Conservation (phyloP, 2,329 filamentous ascomycete species). For the Didymosphaeria variabile region DNA sequence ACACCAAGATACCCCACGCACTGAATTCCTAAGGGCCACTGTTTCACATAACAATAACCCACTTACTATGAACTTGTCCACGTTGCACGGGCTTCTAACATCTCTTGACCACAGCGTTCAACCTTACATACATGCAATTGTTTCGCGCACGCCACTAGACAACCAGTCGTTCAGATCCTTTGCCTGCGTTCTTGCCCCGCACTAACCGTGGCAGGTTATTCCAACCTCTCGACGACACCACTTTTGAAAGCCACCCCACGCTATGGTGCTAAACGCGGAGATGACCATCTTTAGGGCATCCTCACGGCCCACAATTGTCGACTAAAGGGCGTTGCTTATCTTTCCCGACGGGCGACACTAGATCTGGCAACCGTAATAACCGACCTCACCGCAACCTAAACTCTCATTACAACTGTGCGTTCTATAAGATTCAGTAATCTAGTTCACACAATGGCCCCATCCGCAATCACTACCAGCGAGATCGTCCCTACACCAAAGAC, state of each 20-base stretch:
- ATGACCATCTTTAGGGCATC: slow-evolving; percentile 2
- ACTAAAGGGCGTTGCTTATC: slow-evolving; percentile 4
- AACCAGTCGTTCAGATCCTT: slow-evolving; percentile 4
- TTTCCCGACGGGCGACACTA: not conserved
- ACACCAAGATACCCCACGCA: too few species aligned
- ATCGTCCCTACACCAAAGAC: slow-evolving; percentile 16
- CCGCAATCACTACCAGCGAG: slow-evolving; percentile 30
- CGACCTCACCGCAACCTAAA: not conserved
- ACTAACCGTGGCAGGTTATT: slow-evolving; percentile 9
- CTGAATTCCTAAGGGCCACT: too few species aligned
- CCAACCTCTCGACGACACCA: slow-evolving; percentile 11
- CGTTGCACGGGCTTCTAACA: not conserved
- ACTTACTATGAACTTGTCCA: too few species aligned
- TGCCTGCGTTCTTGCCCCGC: slow-evolving; percentile 10
- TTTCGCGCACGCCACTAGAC: not conserved
- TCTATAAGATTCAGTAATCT: not conserved
- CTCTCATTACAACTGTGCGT: not conserved
- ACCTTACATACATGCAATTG: not conserved
- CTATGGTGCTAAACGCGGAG: slow-evolving; percentile 1
- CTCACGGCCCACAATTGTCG: not conserved
- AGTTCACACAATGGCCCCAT: slow-evolving; percentile 41
- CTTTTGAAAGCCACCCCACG: not conserved
- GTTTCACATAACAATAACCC: too few species aligned
- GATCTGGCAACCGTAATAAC: not conserved
- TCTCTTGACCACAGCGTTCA: not conserved